Conservation (phyloP, 2,329 filamentous ascomycete species). For the Diplodia seriata region DNA sequence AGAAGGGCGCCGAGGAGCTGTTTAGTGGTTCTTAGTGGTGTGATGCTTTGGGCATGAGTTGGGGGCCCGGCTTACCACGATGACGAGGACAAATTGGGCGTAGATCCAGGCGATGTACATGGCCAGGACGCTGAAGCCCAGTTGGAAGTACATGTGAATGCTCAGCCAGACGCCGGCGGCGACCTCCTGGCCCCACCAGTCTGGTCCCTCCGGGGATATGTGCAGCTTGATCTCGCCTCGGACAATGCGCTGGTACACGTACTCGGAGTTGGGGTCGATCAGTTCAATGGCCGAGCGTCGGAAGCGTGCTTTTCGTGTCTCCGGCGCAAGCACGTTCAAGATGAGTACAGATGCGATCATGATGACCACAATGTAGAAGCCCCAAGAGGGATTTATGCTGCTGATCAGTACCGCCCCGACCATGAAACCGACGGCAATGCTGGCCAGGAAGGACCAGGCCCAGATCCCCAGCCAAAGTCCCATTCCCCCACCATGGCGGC, state of each 20-base stretch:
- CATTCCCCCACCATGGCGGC: slow-evolving; percentile 78
- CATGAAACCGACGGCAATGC: slow-evolving; percentile 73
- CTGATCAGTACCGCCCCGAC: slow-evolving; percentile 75
- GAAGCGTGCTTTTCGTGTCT: slow-evolving; percentile 73
- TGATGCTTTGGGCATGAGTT: neutral
- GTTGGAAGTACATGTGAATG: slow-evolving; percentile 74
- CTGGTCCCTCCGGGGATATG: slow-evolving; percentile 72
- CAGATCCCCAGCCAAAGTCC: slow-evolving; percentile 80
- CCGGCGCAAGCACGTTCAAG: slow-evolving; percentile 74
- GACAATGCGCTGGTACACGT: slow-evolving; percentile 55
- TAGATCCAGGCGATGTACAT: slow-evolving; percentile 80
- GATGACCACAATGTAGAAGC: slow-evolving; percentile 76
- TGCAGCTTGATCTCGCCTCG: slow-evolving; percentile 80
- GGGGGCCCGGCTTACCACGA: slow-evolving; percentile 60
- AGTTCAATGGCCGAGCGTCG: slow-evolving; percentile 67
- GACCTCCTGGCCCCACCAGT: slow-evolving; percentile 79
- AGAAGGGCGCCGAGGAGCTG: slow-evolving; percentile 72
- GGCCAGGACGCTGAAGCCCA: slow-evolving; percentile 74
- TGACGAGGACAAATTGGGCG: slow-evolving; percentile 75
- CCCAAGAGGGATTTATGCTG: slow-evolving; percentile 70
- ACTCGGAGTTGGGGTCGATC: slow-evolving; percentile 57
- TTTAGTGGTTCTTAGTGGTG: slow-evolving; percentile 32
- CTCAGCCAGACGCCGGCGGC: slow-evolving; percentile 72
- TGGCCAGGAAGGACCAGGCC: slow-evolving; percentile 77
- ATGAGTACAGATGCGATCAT: slow-evolving; percentile 70